Percentiles rank a stretch among this genome's conserved stretches.
Conservation (phyloP, 2,329 filamentous ascomycete genomes). For the Colletotrichum noveboracense region DNA sequence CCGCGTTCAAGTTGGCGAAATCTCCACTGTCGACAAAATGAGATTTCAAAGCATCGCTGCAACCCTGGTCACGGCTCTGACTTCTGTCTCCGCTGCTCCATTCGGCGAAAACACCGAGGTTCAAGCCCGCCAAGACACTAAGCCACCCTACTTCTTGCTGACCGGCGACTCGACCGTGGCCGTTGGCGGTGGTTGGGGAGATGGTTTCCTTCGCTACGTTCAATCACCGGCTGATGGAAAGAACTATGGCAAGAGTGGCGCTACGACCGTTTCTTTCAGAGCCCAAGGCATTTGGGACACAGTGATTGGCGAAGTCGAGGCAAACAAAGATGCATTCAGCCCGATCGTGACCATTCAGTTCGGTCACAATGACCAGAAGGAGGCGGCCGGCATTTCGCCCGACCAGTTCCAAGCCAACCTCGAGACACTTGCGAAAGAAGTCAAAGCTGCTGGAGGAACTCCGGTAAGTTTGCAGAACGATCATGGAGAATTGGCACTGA, state of each 20-base stretch:
- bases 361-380: slow-evolving; percentile 68
- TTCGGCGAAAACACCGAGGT: background rate
- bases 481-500: background rate
- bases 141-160: slow-evolving; percentile 49
- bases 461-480: slow-evolving; percentile 33
- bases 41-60: background rate
- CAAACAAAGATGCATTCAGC: slow-evolving; percentile 34
- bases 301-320: slow-evolving; percentile 47
- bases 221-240: slow-evolving; percentile 51
- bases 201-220: slow-evolving; percentile 60
- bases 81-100: background rate
- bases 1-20: background rate
- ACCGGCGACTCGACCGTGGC: slow-evolving; percentile 58
- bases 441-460: slow-evolving; percentile 45
- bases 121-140: slow-evolving; percentile 8
- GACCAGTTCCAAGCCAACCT: slow-evolving; percentile 57
- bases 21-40: background rate
- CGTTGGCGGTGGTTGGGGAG: slow-evolving; percentile 59
- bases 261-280: slow-evolving; percentile 61
- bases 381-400: slow-evolving; percentile 48
- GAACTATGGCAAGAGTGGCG: slow-evolving; percentile 62
- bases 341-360: slow-evolving; percentile 48
- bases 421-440: slow-evolving; percentile 48
- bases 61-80: slow-evolving; percentile 29
- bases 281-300: slow-evolving; percentile 56